These are phyloP conservation scores for Rhytidhysteron rufulum DNA, from an alignment of 2,329 filamentous ascomycete species.

Conservation along the genomic window DNA sequence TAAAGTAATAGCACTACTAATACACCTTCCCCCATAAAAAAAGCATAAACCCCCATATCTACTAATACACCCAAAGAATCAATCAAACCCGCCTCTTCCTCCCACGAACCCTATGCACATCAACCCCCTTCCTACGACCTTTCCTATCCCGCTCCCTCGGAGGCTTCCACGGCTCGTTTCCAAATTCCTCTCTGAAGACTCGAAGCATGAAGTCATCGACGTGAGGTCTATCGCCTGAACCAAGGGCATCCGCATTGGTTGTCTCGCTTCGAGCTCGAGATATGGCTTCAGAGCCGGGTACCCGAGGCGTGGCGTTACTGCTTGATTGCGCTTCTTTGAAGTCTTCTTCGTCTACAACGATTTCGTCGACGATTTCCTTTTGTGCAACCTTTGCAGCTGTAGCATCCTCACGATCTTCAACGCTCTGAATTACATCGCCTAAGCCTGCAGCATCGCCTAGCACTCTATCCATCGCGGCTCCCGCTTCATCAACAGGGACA, in stretches of 20 bases:
- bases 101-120: conserved; percentile 1
- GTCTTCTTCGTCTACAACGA: conserved; percentile 42
- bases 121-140: neutral
- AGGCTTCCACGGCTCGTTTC: conserved; percentile 29
- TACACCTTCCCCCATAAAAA: too few species aligned
- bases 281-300: conserved; percentile 20
- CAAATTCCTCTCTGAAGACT: conserved; percentile 26
- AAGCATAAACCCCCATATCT: too few species aligned
- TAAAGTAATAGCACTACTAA: too few species aligned
- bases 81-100: neutral
- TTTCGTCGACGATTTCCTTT: conserved; percentile 71
- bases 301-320: conserved; percentile 21
- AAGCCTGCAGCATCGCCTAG: conserved; percentile 64
- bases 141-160: conserved; percentile 24
- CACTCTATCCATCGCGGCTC: conserved; percentile 80
- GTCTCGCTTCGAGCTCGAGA: conserved; percentile 18
- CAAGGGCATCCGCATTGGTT: too few species aligned
- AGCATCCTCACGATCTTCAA: conserved; percentile 90
- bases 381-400: conserved; percentile 82
- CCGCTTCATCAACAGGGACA: conserved; percentile 59
- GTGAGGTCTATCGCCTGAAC: conserved; percentile 15
- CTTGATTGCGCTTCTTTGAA: conserved; percentile 26
- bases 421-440: conserved; percentile 68
- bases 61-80: too few species aligned
- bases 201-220: conserved; percentile 35